Percentiles rank a stretch among this genome's conserved stretches.
Evolutionary conservation across 1,284 basidiomycete species (phyloP).

Genomic region (Agaricales sp.): DNA sequence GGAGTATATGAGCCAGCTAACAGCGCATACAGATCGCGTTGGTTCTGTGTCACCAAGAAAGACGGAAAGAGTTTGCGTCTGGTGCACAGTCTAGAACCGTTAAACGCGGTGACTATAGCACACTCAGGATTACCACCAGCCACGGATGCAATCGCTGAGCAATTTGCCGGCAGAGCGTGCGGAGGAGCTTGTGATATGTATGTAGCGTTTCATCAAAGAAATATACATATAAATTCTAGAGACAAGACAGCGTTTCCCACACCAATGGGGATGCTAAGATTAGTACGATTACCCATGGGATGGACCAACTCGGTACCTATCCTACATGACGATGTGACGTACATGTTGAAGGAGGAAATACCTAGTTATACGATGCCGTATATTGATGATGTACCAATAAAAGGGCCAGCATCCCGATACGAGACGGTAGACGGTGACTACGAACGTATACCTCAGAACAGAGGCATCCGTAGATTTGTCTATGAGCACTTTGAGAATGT

Average conservation of each 20-base stretch:
- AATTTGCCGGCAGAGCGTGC: not conserved
- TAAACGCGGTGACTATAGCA: not conserved
- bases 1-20: slow-evolving; percentile 25
- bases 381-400: slow-evolving; percentile 19
- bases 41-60: slow-evolving; percentile 15
- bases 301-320: slow-evolving; percentile 29
- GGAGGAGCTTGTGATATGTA: not conserved
- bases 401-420: slow-evolving; percentile 15
- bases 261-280: slow-evolving; percentile 13
- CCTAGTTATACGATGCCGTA: slow-evolving; percentile 21
- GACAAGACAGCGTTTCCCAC: not conserved
- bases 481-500: slow-evolving; percentile 16
- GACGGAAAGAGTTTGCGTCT: not conserved
- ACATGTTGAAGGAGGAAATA: slow-evolving; percentile 26
- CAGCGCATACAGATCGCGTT: slow-evolving; percentile 20
- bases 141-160: not conserved
- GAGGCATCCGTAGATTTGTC: slow-evolving; percentile 19
- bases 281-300: slow-evolving; percentile 23
- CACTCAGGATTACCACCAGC: slow-evolving; percentile 1
- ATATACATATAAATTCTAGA: slow-evolving; percentile 2
- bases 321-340: slow-evolving; percentile 23
- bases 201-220: not conserved
- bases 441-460: slow-evolving; percentile 18
- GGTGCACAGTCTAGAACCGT: not conserved
- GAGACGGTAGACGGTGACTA: slow-evolving; percentile 12